Percentiles rank a stretch among this genome's conserved stretches.
phyloP scores from a whole-genome alignment of 257 asterid species.

The Hygrophila difformis region DNA sequence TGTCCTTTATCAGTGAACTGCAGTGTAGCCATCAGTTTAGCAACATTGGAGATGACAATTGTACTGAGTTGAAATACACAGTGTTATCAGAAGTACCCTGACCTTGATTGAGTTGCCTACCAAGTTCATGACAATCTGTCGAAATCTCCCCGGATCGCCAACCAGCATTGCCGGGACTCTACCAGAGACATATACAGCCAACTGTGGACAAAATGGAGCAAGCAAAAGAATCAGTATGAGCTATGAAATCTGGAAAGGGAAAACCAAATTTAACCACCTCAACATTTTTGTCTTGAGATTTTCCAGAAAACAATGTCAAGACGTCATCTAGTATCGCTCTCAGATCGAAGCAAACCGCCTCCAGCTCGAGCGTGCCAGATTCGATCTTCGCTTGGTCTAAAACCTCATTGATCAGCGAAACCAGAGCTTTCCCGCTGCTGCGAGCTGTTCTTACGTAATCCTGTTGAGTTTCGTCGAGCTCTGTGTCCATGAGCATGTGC shows the following conservation, averaged over 20 bases:
- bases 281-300: slow-evolving; percentile 77
- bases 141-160: slow-evolving; percentile 95
- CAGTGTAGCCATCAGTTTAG: too few species aligned
- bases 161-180: slow-evolving; percentile 66
- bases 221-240: too few species aligned
- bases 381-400: slow-evolving; percentile 96
- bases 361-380: slow-evolving; percentile 97
- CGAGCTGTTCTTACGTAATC: slow-evolving; percentile 94
- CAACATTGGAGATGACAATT: too few species aligned
- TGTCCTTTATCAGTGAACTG: slow-evolving; percentile 97
- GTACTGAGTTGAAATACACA: too few species aligned
- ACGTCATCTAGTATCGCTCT: slow-evolving; percentile 36
- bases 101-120: slow-evolving; percentile 96
- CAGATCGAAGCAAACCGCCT: slow-evolving; percentile 38
- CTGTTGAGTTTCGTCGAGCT: slow-evolving; percentile 86
- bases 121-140: slow-evolving; percentile 81
- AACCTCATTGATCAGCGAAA: slow-evolving; percentile 89
- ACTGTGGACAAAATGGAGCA: slow-evolving; percentile 35
- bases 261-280: too few species aligned
- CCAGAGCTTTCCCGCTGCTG: slow-evolving; percentile 95
- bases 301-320: slow-evolving; percentile 66
- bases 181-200: slow-evolving; percentile 80
- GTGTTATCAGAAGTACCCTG: slow-evolving; percentile 21
- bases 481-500: slow-evolving; percentile 95
- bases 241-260: too few species aligned